phyloP scores from a whole-genome alignment of 495 filamentous ascomycete species.

The Aeminium ludgeri region DNA sequence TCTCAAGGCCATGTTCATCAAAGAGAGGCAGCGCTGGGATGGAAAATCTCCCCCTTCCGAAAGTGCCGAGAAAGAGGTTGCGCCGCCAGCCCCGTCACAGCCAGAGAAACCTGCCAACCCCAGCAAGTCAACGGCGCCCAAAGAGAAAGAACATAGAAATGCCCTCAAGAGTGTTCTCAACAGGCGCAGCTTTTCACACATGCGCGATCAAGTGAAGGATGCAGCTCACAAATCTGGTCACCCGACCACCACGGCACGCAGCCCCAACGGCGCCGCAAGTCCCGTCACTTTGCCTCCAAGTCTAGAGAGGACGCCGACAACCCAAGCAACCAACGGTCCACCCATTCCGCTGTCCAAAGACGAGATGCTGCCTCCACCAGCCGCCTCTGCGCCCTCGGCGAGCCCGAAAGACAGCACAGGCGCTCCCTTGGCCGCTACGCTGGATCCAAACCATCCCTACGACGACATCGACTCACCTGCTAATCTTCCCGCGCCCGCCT shows the following conservation, averaged over 20 bases:
- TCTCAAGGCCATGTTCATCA: conserved; percentile 68
- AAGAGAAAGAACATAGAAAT: conserved; percentile 29
- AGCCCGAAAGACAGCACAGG: no score
- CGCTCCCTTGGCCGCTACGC: no score
- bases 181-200: conserved; percentile 46
- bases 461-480: conserved; percentile 17
- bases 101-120: not conserved
- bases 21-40: conserved; percentile 46
- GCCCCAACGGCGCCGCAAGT: conserved; percentile 8
- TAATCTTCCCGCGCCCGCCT: conserved; percentile 56
- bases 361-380: conserved; percentile 8
- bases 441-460: no score
- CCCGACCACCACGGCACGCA: conserved; percentile 15
- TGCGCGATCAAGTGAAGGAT: conserved; percentile 20
- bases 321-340: not conserved
- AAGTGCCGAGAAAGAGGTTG: conserved; percentile 18
- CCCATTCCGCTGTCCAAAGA: conserved; percentile 4
- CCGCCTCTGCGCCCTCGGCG: no score
- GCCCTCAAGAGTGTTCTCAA: conserved; percentile 35
- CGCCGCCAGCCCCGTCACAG: not conserved
- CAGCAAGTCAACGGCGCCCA: conserved; percentile 1
- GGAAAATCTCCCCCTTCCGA: conserved; percentile 25
- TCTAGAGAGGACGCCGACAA: not conserved
- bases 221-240: conserved; percentile 25
- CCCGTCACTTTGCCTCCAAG: conserved; percentile 8